Evolutionary conservation across 2,329 filamentous ascomycete species (phyloP).

Genomic region (Xylariaceae sp.): DNA sequence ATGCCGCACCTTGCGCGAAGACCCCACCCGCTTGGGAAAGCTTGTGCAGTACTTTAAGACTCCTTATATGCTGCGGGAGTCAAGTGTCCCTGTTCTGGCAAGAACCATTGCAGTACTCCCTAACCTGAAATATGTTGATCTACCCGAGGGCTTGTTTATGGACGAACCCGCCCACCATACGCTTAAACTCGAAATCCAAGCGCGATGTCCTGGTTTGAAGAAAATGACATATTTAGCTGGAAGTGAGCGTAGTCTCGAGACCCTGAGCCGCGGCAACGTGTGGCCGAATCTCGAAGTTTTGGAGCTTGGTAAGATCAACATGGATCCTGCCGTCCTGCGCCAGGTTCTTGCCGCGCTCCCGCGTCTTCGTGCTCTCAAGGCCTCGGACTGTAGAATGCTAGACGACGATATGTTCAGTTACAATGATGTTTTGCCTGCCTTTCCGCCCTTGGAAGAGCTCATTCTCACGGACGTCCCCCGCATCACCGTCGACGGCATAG

Average conservation of each 20-base stretch:
- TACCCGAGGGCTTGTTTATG: conserved; percentile 81
- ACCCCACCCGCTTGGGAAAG: conserved; percentile 62
- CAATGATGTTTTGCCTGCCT: conserved; percentile 61
- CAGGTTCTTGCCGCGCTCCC: conserved; percentile 65
- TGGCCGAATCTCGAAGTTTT: conserved; percentile 71
- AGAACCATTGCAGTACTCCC: conserved; percentile 80
- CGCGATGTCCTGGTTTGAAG: conserved; percentile 74
- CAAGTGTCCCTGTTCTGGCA: conserved; percentile 77
- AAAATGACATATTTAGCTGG: conserved; percentile 85
- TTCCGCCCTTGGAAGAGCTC: conserved; percentile 71
- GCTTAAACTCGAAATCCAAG: conserved; percentile 78
- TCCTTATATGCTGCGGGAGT: conserved; percentile 92
- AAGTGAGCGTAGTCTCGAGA: conserved; percentile 71
- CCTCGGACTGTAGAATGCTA: conserved; percentile 65
- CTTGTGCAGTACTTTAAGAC: conserved; percentile 78
- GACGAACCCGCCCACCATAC: conserved; percentile 73
- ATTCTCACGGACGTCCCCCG: conserved; percentile 67
- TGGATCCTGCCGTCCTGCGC: conserved; percentile 68
- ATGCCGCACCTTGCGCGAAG: conserved; percentile 75
- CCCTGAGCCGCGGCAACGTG: conserved; percentile 58
- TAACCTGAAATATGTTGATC: conserved; percentile 82
- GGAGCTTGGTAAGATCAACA: conserved; percentile 62
- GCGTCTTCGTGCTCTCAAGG: conserved; percentile 67
- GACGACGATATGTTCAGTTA: conserved; percentile 72
- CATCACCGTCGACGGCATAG: conserved; percentile 68